Conservation (phyloP, 2,329 filamentous ascomycete species). For the Phaeophleospora eucalypticola region DNA sequence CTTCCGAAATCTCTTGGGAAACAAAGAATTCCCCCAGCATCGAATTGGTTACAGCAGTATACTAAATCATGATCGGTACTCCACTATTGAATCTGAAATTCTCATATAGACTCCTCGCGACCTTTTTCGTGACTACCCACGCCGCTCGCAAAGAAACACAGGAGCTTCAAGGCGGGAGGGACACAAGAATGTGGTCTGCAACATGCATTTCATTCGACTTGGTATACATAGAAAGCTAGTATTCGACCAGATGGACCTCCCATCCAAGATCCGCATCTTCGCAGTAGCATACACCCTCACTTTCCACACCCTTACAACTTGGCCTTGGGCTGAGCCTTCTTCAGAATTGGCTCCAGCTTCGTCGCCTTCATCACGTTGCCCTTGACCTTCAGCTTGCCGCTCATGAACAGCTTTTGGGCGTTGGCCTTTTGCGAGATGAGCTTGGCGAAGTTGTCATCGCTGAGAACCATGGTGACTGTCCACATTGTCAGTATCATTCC, state of each 20-base stretch:
- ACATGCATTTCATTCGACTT: background rate
- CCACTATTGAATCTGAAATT: too few species aligned
- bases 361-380: conserved; percentile 98
- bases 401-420: conserved; percentile 94
- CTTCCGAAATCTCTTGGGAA: background rate
- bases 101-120: too few species aligned
- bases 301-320: conserved; percentile 62
- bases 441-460: conserved; percentile 80
- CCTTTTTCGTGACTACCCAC: too few species aligned
- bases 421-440: conserved; percentile 85
- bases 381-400: conserved; percentile 97
- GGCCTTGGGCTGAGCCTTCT: conserved; percentile 78
- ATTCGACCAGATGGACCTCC: too few species aligned
- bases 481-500: conserved; percentile 10
- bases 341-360: conserved; percentile 88
- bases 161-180: background rate
- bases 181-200: background rate
- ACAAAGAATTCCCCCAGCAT: background rate
- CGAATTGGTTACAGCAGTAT: background rate
- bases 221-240: conserved; percentile 5
- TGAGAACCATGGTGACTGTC: conserved; percentile 77
- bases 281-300: conserved; percentile 6
- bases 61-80: too few species aligned
- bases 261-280: conserved; percentile 7
- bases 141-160: background rate